Conservation (phyloP, 352 stramenopile species). For the Phytopythium oedochilum region DNA sequence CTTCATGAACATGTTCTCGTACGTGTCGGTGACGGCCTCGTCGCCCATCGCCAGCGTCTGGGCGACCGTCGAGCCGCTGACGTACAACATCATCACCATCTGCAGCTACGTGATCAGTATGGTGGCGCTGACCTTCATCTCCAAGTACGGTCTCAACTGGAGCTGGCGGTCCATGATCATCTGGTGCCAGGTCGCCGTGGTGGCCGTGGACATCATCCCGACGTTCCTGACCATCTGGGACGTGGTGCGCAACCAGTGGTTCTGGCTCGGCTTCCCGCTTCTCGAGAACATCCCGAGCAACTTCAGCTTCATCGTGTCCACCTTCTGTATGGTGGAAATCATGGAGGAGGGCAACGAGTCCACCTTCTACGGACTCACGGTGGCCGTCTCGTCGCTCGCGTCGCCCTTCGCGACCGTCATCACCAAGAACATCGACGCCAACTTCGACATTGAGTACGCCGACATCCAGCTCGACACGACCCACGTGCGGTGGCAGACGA, state of each 20-base stretch:
- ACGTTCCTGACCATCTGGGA: conserved; percentile 39
- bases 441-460: conserved; percentile 31
- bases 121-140: conserved; percentile 28
- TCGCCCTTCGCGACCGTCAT: conserved; percentile 41
- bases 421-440: conserved; percentile 48
- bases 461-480: conserved; percentile 33
- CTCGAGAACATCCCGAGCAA: conserved; percentile 39
- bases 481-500: conserved; percentile 24
- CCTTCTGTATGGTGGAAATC: conserved; percentile 56
- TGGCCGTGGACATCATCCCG: conserved; percentile 32
- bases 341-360: conserved; percentile 49
- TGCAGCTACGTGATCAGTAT: conserved; percentile 27
- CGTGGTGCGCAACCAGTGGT: conserved; percentile 52
- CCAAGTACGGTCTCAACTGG: conserved; percentile 41
- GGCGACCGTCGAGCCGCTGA: conserved; percentile 27
- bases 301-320: conserved; percentile 47
- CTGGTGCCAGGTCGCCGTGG: conserved; percentile 27
- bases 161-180: conserved; percentile 41
- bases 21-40: conserved; percentile 27
- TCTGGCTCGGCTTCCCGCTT: conserved; percentile 54
- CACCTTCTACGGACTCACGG: conserved; percentile 50
- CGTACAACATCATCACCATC: conserved; percentile 24
- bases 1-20: conserved; percentile 34
- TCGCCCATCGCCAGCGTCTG: conserved; percentile 30
- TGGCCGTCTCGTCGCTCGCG: conserved; percentile 42